phyloP scores from a whole-genome alignment of 1,284 basidiomycete genomes.

The Leccinum griseonigrum region DNA sequence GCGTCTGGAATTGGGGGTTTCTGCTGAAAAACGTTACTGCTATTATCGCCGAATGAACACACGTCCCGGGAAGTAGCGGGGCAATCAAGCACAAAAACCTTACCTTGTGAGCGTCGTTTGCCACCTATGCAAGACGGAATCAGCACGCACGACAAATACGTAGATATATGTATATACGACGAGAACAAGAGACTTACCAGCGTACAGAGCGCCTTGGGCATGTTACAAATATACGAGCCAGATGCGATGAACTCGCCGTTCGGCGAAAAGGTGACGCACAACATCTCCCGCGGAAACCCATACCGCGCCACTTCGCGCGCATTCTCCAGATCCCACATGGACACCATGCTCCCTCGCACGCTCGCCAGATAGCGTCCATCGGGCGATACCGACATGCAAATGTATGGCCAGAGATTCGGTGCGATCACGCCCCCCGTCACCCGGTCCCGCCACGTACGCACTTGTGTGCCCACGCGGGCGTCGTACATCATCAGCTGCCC shows the following conservation, averaged over 20 bases:
- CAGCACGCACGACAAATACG: neutral
- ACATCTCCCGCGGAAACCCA: constrained; percentile 24
- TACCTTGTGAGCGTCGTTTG: constrained; percentile 9
- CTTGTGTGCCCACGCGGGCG: constrained; percentile 16
- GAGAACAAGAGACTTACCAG: constrained; percentile 6
- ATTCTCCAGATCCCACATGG: constrained; percentile 20
- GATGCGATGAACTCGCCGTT: constrained; percentile 22
- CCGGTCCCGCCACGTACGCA: constrained; percentile 25
- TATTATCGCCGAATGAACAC: neutral
- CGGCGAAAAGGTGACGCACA: constrained; percentile 27
- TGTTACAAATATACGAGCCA: constrained; percentile 20
- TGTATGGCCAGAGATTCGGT: constrained; percentile 22
- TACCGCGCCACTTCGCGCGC: constrained; percentile 19
- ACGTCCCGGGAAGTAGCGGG: neutral
- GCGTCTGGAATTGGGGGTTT: neutral
- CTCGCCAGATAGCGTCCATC: constrained; percentile 18
- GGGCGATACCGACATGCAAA: constrained; percentile 26
- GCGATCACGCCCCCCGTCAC: neutral
- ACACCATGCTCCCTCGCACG: constrained; percentile 21
- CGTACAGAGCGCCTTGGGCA: constrained; percentile 9
- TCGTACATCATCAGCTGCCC: constrained; percentile 29
- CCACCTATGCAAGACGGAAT: constrained; percentile 8
- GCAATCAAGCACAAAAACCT: neutral
- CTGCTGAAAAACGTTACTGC: neutral
- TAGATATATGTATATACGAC: neutral